Conservation (phyloP, 768 basidiomycete species). For the Boletus sp. region DNA sequence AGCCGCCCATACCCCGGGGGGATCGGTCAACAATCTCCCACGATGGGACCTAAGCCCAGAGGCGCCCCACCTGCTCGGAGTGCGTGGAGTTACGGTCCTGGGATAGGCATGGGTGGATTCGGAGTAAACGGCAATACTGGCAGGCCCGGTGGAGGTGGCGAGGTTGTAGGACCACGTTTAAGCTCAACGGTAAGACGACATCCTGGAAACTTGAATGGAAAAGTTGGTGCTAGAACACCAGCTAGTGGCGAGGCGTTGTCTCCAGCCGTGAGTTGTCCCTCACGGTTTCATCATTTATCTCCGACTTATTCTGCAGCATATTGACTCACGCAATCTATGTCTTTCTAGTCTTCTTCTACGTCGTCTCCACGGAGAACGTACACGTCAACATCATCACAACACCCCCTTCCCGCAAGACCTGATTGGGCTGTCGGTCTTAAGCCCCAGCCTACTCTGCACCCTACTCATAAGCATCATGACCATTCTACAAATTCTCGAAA, state of each 20-base stretch:
- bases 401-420: conserved; percentile 76
- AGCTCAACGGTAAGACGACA: conserved; percentile 47
- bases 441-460: conserved; percentile 64
- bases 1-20: conserved; percentile 28
- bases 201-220: conserved; percentile 48
- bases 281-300: background rate
- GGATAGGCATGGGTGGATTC: conserved; percentile 48
- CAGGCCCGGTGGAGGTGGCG: conserved; percentile 32
- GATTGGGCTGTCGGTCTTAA: conserved; percentile 89
- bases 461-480: conserved; percentile 54
- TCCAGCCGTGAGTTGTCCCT: conserved; percentile 56
- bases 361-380: conserved; percentile 78
- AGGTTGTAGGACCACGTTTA: conserved; percentile 64
- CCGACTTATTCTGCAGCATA: background rate
- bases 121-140: conserved; percentile 28
- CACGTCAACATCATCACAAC: conserved; percentile 71
- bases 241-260: conserved; percentile 75
- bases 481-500: conserved; percentile 37
- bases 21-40: conserved; percentile 30
- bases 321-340: conserved; percentile 15
- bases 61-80: conserved; percentile 43
- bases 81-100: conserved; percentile 73
- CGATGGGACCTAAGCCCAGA: conserved; percentile 26
- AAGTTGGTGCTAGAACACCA: conserved; percentile 54
- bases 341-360: conserved; percentile 65